A percentile compares a stretch with the other conserved stretches of the same genome.
Conservation (phyloP, 768 basidiomycete species). For the Tylopilus sp. region DNA sequence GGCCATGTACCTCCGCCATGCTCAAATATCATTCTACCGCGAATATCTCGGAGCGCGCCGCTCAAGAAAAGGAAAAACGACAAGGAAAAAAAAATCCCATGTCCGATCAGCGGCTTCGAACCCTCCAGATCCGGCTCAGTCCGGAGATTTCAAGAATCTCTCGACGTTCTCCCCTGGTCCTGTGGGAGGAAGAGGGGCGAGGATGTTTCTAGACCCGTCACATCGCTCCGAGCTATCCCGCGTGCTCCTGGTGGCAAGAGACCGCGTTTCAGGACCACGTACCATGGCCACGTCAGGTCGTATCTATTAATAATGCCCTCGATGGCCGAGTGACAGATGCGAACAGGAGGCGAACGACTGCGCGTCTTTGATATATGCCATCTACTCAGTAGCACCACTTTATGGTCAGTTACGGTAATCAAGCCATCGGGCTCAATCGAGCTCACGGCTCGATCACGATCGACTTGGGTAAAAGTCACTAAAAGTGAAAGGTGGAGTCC, state of each 20-base stretch:
- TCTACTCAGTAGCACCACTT: no score
- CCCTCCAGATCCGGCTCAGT: conserved; percentile 15
- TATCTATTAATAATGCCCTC: not conserved
- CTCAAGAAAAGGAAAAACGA: conserved; percentile 9
- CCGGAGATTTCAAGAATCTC: conserved; percentile 19
- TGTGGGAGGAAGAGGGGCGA: conserved; percentile 4
- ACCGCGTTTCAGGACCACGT: not conserved
- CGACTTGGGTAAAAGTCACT: conserved; percentile 1
- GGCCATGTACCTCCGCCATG: not conserved
- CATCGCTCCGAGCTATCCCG: not conserved
- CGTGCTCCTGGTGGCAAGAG: not conserved
- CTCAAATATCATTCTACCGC: conserved; percentile 16
- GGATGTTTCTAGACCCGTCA: not conserved
- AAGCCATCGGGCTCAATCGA: conserved; percentile 1
- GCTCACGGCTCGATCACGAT: conserved; percentile 20
- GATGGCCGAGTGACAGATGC: not conserved
- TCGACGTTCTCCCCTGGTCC: not conserved
- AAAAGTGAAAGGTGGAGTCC: not conserved
- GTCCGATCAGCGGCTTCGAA: conserved; percentile 20
- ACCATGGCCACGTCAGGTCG: not conserved
- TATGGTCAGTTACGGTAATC: conserved; percentile 1
- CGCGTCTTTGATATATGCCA: not conserved
- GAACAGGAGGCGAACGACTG: not conserved
- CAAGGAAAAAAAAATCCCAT: not conserved
- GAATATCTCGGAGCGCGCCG: conserved; percentile 16